These are phyloP conservation scores for Cladochytrium tenue DNA, from an alignment of 371 early-diverging fungal species.

Conservation along the genomic window DNA sequence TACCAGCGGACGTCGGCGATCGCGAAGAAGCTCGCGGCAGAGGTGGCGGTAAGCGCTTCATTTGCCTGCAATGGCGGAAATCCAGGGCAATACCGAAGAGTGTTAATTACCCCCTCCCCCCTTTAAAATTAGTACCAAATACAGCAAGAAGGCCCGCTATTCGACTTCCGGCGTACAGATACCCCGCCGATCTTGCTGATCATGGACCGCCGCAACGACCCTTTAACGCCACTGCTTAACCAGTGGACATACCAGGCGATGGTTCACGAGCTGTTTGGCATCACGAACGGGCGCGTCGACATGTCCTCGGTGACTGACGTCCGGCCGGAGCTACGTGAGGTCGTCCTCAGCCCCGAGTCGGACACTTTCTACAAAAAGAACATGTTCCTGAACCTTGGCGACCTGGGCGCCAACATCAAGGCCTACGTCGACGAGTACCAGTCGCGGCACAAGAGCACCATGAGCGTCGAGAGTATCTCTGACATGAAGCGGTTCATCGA, in stretches of 20 bases:
- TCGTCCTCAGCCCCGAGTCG: slow-evolving; percentile 76
- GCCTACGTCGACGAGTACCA: slow-evolving; percentile 92
- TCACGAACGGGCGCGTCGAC: slow-evolving; percentile 91
- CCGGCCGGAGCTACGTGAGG: slow-evolving; percentile 80
- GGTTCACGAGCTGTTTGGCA: slow-evolving; percentile 96
- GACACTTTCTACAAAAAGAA: slow-evolving; percentile 88
- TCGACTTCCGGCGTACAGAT: slow-evolving; percentile 78
- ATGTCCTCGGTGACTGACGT: slow-evolving; percentile 74
- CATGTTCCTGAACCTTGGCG: slow-evolving; percentile 90
- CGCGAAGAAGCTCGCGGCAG: slow-evolving; percentile 79
- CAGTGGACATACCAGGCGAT: slow-evolving; percentile 99
- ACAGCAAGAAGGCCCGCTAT: slow-evolving; percentile 77
- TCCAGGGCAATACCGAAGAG: too few species aligned
- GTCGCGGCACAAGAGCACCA: slow-evolving; percentile 79
- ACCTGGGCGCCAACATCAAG: slow-evolving; percentile 91
- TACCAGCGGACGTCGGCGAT: slow-evolving; percentile 78
- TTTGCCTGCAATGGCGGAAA: too few species aligned
- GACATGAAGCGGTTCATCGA: slow-evolving; percentile 98
- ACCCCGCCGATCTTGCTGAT: slow-evolving; percentile 87
- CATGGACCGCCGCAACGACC: slow-evolving; percentile 94
- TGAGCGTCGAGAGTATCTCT: slow-evolving; percentile 87
- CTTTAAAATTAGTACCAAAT: slow-evolving; percentile 73
- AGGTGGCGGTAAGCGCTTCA: slow-evolving; percentile 71
- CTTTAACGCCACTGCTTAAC: slow-evolving; percentile 92
- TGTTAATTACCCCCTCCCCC: too few species aligned